These are phyloP conservation scores for Geotrichum carabidarum DNA, from an alignment of 1,139 yeast genomes.

Conservation along the genomic window DNA sequence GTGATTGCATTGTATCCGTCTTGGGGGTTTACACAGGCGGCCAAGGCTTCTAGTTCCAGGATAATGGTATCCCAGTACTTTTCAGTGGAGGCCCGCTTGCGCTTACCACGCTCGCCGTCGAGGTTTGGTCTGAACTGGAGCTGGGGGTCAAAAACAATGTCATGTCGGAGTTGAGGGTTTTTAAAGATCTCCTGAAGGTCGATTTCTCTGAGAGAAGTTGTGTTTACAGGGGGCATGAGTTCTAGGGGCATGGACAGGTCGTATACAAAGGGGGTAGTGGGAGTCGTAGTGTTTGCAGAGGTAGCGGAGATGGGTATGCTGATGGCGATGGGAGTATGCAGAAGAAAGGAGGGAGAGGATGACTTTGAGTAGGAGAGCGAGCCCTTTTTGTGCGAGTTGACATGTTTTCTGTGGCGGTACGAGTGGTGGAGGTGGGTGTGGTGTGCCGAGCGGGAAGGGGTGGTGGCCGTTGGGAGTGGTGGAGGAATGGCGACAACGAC, in stretches of 20 bases:
- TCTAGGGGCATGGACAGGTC: slow-evolving; percentile 33
- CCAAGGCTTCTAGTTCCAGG: slow-evolving; percentile 45
- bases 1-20: slow-evolving; percentile 17
- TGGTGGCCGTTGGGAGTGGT: slow-evolving; percentile 14
- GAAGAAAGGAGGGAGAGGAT: slow-evolving; percentile 9
- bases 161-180: slow-evolving; percentile 90
- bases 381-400: slow-evolving; percentile 13
- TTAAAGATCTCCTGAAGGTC: slow-evolving; percentile 84
- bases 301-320: neutral
- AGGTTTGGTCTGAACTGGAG: slow-evolving; percentile 86
- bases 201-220: slow-evolving; percentile 77
- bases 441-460: slow-evolving; percentile 12
- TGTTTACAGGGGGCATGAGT: slow-evolving; percentile 72
- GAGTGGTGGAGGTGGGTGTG: slow-evolving; percentile 10
- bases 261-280: slow-evolving; percentile 11
- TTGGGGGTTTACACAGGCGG: slow-evolving; percentile 13
- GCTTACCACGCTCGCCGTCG: slow-evolving; percentile 83
- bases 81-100: slow-evolving; percentile 70
- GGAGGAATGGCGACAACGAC: slow-evolving; percentile 12
- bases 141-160: slow-evolving; percentile 86
- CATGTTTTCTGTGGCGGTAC: slow-evolving; percentile 12
- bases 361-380: slow-evolving; percentile 5
- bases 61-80: slow-evolving; percentile 79
- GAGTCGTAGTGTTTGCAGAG: slow-evolving; percentile 9
- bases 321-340: slow-evolving; percentile 3